Percentiles rank a stretch among this genome's conserved stretches.
Conservation (phyloP, 228 moss, liverwort and hornwort genomes). For the Sphagnum fallax region DNA sequence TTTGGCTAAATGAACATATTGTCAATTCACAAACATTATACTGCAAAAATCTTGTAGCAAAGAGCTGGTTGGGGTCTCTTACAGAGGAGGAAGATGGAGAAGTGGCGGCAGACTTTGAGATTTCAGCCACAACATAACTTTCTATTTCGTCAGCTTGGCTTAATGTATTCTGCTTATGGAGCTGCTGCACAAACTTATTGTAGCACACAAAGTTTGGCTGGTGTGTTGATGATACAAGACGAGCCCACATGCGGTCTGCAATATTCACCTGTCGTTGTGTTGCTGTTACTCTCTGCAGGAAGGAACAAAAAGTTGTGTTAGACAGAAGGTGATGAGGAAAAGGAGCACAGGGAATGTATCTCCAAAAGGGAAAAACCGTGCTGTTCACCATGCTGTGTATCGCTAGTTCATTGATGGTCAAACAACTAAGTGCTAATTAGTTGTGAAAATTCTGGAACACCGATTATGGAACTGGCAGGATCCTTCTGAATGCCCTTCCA, state of each 20-base stretch:
- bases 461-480: not conserved
- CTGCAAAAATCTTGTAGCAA: no score
- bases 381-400: no score
- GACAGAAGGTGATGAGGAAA: not conserved
- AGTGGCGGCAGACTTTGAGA: not conserved
- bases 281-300: constrained; percentile 57
- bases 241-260: constrained; percentile 93
- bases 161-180: constrained; percentile 1
- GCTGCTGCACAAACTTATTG: constrained; percentile 14
- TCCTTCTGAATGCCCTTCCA: not conserved
- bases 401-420: no score
- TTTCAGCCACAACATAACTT: not conserved
- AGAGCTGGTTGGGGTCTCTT: not conserved
- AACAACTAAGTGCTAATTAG: no score
- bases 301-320: not conserved
- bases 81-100: constrained; percentile 8
- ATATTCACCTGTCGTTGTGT: constrained; percentile 62
- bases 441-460: no score
- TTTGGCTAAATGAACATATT: no score
- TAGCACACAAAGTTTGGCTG: constrained; percentile 77
- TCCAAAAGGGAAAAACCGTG: not conserved
- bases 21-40: no score
- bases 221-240: constrained; percentile 85
- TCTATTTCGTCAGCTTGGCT: constrained; percentile 2
- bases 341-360: not conserved